phyloP scores from a whole-genome alignment of 2,329 filamentous ascomycete genomes.

The Penicillium sp. region DNA sequence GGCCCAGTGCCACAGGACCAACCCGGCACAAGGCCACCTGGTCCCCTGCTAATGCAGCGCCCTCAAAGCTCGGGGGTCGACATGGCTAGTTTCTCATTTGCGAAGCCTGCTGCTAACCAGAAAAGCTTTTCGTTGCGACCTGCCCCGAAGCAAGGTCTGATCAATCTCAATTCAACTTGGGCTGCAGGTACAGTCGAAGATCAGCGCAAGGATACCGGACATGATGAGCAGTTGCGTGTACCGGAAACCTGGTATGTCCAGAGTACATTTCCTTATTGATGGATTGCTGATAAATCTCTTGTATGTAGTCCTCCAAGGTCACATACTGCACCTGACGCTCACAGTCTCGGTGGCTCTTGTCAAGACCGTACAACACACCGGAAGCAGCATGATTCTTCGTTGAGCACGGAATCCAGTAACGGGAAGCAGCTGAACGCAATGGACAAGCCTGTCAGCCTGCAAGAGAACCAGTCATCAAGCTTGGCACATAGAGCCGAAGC shows the following conservation, averaged over 20 bases:
- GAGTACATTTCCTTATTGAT: neutral
- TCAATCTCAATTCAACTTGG: neutral
- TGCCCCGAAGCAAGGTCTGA: conserved; percentile 6
- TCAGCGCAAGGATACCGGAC: neutral
- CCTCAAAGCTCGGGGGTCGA: conserved; percentile 31
- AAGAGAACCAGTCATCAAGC: neutral
- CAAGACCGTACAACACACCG: neutral
- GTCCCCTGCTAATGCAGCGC: conserved; percentile 28
- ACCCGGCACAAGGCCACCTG: neutral
- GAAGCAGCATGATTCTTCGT: neutral
- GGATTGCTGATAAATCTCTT: neutral
- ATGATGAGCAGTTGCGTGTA: neutral
- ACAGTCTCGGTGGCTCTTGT: neutral
- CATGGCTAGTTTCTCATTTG: conserved; percentile 31
- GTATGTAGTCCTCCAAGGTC: neutral
- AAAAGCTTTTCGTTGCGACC: conserved; percentile 24
- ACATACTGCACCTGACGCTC: neutral
- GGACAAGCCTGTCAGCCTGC: no score
- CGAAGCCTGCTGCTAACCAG: conserved; percentile 26
- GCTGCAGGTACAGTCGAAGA: neutral
- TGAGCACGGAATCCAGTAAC: neutral
- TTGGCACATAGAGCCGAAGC: neutral
- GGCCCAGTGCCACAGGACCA: neutral
- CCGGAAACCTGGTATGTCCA: neutral
- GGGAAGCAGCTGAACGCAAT: neutral